Conservation (phyloP, 768 basidiomycete genomes). For the Leccinum truebloodii region DNA sequence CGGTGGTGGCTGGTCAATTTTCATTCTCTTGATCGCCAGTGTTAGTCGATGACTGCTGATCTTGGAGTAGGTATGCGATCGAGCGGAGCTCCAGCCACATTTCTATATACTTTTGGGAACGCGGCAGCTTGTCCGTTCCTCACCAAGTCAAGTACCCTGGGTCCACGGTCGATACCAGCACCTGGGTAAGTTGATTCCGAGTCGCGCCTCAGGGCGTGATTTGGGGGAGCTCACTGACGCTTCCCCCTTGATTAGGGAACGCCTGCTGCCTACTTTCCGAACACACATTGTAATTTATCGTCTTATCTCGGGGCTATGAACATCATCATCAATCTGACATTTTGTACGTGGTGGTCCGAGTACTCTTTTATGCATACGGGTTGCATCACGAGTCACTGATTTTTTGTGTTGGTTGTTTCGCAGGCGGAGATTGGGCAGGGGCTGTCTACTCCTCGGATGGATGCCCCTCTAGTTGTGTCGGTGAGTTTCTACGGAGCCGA, state of each 20-base stretch:
- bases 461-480: conserved; percentile 30
- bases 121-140: conserved; percentile 39
- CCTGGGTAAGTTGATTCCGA: conserved; percentile 23
- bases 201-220: neutral
- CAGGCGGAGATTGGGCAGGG: conserved; percentile 35
- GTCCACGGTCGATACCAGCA: conserved; percentile 19
- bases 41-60: neutral
- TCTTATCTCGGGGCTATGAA: conserved; percentile 21
- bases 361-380: neutral
- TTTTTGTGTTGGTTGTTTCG: neutral
- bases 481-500: conserved; percentile 16
- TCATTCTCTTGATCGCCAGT: neutral
- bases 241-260: conserved; percentile 9
- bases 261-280: conserved; percentile 19
- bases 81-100: conserved; percentile 33
- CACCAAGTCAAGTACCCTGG: conserved; percentile 29
- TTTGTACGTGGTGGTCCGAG: conserved; percentile 17
- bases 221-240: neutral
- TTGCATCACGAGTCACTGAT: neutral
- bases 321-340: conserved; percentile 22
- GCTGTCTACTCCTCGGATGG: conserved; percentile 15
- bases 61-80: conserved; percentile 35
- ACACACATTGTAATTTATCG: conserved; percentile 15
- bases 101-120: conserved; percentile 43
- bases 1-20: conserved; percentile 39